phyloP scores from a whole-genome alignment of 108 stramenopile genomes.

The Skeletonema costatum region DNA sequence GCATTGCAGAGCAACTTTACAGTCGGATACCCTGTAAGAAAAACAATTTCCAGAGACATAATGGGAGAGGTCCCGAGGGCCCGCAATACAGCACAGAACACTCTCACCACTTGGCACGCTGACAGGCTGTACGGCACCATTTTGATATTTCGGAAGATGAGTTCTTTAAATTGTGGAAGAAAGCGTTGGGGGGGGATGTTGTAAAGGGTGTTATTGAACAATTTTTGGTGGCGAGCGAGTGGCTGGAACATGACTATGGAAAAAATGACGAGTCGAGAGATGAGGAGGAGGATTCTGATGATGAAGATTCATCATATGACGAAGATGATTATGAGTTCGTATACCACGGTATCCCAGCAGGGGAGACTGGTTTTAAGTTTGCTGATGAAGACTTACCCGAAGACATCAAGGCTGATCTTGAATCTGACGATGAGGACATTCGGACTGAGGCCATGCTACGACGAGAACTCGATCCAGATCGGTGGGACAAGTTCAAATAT shows the following conservation, averaged over 20 bases:
- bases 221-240: background rate
- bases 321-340: no score
- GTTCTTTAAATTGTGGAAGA: background rate
- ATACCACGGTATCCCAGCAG: background rate
- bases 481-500: constrained; percentile 17
- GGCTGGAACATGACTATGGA: background rate
- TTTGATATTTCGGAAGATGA: background rate
- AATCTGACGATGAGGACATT: background rate
- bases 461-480: constrained; percentile 3
- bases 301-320: background rate
- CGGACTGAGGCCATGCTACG: background rate
- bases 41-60: no score
- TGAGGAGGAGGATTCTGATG: background rate
- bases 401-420: background rate
- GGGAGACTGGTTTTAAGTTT: background rate
- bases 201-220: background rate
- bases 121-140: no score
- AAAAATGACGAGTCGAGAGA: background rate
- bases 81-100: no score
- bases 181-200: background rate
- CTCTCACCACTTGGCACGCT: no score
- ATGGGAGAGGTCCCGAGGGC: no score
- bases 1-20: no score
- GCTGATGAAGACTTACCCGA: constrained; percentile 2
- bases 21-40: no score